phyloP scores from a whole-genome alignment of 306 rosid species.

The Astragalus glycyphyllos region DNA sequence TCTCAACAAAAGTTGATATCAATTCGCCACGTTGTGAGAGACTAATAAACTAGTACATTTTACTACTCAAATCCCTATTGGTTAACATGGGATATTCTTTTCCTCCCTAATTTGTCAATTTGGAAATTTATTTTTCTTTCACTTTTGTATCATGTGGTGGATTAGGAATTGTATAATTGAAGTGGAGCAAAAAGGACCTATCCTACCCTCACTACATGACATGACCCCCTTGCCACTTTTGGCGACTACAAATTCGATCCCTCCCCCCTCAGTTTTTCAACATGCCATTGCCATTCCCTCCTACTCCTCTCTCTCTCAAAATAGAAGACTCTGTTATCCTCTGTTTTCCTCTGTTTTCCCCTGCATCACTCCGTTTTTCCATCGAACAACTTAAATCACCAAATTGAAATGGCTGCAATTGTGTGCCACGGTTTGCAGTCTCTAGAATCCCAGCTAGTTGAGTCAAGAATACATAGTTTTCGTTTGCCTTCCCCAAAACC shows the following conservation, averaged over 20 bases:
- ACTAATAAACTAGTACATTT: too few relatives aligned
- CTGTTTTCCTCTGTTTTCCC: too few relatives aligned
- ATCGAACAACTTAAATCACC: background rate
- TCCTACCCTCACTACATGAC: constrained; percentile 43
- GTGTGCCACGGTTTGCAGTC: constrained; percentile 62
- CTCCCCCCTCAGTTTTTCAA: constrained; percentile 44
- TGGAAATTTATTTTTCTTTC: constrained; percentile 25
- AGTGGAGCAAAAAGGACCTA: constrained; percentile 58
- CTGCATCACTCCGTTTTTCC: constrained; percentile 14
- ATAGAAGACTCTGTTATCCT: too few relatives aligned
- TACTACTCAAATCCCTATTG: too few relatives aligned
- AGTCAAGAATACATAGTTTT: constrained; percentile 61
- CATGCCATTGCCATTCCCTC: constrained; percentile 43
- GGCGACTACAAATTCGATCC: constrained; percentile 76
- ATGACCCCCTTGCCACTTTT: constrained; percentile 38
- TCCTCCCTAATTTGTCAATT: background rate
- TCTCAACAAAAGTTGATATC: too few relatives aligned
- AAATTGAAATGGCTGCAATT: constrained; percentile 73
- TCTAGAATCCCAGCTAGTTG: constrained; percentile 62
- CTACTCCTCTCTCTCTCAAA: background rate
- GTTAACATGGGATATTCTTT: constrained; percentile 9
- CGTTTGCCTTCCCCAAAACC: constrained; percentile 50
- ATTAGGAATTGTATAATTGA: constrained; percentile 46
- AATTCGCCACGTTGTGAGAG: too few relatives aligned
- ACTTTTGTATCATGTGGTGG: constrained; percentile 42